Evolutionary conservation across 805 yeast genomes (phyloP).

Genomic region (Spathaspora hagerdaliae): DNA sequence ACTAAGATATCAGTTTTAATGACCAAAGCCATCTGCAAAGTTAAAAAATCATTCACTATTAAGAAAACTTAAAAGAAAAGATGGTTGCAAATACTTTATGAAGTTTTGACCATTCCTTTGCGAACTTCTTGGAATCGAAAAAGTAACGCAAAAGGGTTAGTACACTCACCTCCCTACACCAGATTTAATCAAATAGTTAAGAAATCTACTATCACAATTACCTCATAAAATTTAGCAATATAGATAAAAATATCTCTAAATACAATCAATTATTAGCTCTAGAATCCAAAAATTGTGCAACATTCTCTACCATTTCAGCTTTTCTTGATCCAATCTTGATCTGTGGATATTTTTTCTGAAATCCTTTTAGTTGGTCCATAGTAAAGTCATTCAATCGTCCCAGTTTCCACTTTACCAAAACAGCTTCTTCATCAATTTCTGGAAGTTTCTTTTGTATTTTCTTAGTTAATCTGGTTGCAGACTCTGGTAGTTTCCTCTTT

Average conservation of each 20-base stretch:
- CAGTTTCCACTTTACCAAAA: conserved; percentile 40
- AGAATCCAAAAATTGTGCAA: conserved; percentile 26
- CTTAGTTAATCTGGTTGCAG: not conserved
- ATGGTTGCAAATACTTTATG: too few relatives aligned
- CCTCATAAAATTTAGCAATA: not conserved
- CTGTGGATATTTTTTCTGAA: conserved; percentile 30
- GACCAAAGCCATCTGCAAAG: too few relatives aligned
- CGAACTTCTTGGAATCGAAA: not conserved
- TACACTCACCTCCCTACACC: too few relatives aligned
- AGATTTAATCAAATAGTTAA: not conserved
- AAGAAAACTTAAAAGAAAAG: too few relatives aligned
- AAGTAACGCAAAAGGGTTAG: not conserved
- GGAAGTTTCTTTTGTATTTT: conserved; percentile 2
- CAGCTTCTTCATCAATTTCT: conserved; percentile 27
- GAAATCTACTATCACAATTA: not conserved
- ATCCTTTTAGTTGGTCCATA: conserved; percentile 41
- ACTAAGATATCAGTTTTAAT: too few relatives aligned
- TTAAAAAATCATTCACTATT: too few relatives aligned
- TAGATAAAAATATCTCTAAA: not conserved
- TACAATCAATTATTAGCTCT: conserved; percentile 2
- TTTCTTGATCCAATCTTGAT: conserved; percentile 38
- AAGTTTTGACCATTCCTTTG: too few relatives aligned
- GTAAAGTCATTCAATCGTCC: conserved; percentile 31
- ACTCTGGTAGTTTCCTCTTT: conserved; percentile 1
- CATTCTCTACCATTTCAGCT: conserved; percentile 40